Conservation (phyloP, 306 rosid genomes). For the Carpinus viminea region DNA sequence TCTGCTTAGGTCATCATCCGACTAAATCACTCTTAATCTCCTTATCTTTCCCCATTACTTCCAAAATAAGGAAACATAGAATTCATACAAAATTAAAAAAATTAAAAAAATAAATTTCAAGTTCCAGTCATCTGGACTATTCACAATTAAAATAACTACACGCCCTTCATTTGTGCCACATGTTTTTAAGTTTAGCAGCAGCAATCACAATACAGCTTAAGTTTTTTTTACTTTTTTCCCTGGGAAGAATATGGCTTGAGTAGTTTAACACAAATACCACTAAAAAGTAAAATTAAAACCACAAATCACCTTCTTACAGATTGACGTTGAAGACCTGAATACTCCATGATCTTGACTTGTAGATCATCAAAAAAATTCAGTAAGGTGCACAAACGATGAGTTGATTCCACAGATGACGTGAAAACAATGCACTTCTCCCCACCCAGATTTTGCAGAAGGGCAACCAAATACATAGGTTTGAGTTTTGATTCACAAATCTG, state of each 20-base stretch:
- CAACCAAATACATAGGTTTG: slow-evolving; percentile 85
- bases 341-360: slow-evolving; percentile 75
- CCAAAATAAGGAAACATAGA: too few species aligned
- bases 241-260: background rate
- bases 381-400: slow-evolving; percentile 81
- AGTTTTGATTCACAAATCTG: slow-evolving; percentile 78
- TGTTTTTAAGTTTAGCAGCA: background rate
- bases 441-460: slow-evolving; percentile 71
- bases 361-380: slow-evolving; percentile 64
- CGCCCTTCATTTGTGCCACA: background rate
- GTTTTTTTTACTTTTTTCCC: background rate
- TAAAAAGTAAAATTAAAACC: background rate
- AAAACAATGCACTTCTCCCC: slow-evolving; percentile 86
- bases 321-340: slow-evolving; percentile 84
- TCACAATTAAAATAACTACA: background rate
- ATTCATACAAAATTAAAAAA: background rate
- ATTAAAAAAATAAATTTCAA: background rate
- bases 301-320: slow-evolving; percentile 68
- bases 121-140: background rate
- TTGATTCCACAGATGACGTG: slow-evolving; percentile 86
- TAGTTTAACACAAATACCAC: background rate
- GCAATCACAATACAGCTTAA: background rate
- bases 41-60: too few species aligned
- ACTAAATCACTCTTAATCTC: background rate
- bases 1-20: background rate